Conservation (phyloP, 805 yeast genomes). For the Kuraishia cidri region DNA sequence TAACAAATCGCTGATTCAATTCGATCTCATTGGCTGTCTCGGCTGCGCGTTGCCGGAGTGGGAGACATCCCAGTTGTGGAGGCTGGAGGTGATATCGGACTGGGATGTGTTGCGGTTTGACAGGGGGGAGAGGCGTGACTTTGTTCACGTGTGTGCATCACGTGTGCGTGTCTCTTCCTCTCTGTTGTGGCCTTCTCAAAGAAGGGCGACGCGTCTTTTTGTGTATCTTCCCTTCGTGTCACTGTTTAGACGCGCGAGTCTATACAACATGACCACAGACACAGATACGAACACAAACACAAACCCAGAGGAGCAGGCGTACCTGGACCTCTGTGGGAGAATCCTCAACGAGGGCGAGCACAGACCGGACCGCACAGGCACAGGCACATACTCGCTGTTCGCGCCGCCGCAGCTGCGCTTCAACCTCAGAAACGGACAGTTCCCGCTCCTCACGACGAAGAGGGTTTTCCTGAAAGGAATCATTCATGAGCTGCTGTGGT, state of each 20-base stretch:
- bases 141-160: too few relatives aligned
- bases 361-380: slow-evolving; percentile 95
- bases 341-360: slow-evolving; percentile 82
- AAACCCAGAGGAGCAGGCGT: slow-evolving; percentile 71
- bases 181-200: too few relatives aligned
- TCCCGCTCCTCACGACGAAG: slow-evolving; percentile 91
- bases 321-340: slow-evolving; percentile 68
- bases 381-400: slow-evolving; percentile 85
- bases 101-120: too few relatives aligned
- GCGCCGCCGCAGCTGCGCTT: slow-evolving; percentile 96
- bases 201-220: too few relatives aligned
- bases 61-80: not conserved
- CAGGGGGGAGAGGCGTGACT: too few relatives aligned
- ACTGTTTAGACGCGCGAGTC: too few relatives aligned
- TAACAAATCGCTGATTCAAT: slow-evolving; percentile 5
- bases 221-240: too few relatives aligned
- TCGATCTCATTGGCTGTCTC: slow-evolving; percentile 4
- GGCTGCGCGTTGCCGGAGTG: not conserved
- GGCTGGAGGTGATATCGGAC: too few relatives aligned
- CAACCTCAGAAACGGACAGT: slow-evolving; percentile 56
- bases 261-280: too few relatives aligned
- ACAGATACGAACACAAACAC: too few relatives aligned
- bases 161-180: too few relatives aligned
- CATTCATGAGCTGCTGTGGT: slow-evolving; percentile 88
- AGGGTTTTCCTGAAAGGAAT: slow-evolving; percentile 86